Conservation (phyloP, 2,329 filamentous ascomycete species). For the Diaporthe longicolla region DNA sequence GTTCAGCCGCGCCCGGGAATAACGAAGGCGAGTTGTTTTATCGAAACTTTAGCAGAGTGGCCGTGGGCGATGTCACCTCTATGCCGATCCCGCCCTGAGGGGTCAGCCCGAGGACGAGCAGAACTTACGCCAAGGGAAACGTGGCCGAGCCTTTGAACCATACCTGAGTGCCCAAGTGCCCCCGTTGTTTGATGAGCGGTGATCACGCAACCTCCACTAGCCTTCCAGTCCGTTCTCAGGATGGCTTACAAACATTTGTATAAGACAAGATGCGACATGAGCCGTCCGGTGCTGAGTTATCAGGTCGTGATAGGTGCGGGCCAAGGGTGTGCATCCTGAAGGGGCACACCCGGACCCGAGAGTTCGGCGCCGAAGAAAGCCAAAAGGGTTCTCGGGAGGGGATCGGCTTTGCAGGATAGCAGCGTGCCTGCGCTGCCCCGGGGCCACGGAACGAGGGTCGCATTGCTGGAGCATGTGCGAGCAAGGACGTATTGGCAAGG, state of each 20-base stretch:
- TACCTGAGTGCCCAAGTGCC: slow-evolving; percentile 9
- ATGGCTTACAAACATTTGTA: slow-evolving; percentile 15
- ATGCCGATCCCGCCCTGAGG: slow-evolving; percentile 21
- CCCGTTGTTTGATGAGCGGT: slow-evolving; percentile 2
- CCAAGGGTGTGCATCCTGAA: slow-evolving; percentile 5
- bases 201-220: slow-evolving; percentile 21
- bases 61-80: slow-evolving; percentile 21
- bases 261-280: neutral
- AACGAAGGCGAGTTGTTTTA: neutral
- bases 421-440: neutral
- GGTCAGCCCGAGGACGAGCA: slow-evolving; percentile 27
- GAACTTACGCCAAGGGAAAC: slow-evolving; percentile 6
- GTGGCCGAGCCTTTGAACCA: neutral
- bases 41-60: slow-evolving; percentile 19
- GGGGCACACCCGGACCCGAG: slow-evolving; percentile 8
- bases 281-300: neutral
- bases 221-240: neutral
- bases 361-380: slow-evolving; percentile 22
- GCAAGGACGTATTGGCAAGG: slow-evolving; percentile 5
- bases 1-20: neutral
- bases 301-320: neutral
- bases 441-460: slow-evolving; percentile 28
- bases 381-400: slow-evolving; percentile 4
- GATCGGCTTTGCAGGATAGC: slow-evolving; percentile 16
- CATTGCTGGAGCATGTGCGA: slow-evolving; percentile 25